A percentile compares a stretch with the other conserved stretches of the same genome.
These are phyloP conservation scores for Hemisphaericaspora lyxosophila DNA, from an alignment of 1,139 yeast species.

Conservation along the genomic window DNA sequence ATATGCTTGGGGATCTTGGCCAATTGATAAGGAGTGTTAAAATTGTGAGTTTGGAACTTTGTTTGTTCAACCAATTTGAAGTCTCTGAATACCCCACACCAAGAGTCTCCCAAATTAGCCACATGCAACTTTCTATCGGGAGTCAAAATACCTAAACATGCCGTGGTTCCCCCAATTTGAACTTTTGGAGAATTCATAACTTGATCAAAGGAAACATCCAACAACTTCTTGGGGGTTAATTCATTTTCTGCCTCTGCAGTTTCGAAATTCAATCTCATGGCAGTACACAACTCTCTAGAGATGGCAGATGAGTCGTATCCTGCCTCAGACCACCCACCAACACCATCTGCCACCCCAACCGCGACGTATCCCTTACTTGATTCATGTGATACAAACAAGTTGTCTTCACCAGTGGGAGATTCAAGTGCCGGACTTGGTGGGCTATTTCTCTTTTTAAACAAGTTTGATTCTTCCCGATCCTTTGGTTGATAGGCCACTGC, in stretches of 20 bases:
- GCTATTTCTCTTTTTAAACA: slow-evolving; percentile 30
- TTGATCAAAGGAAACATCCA: slow-evolving; percentile 54
- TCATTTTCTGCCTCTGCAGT: slow-evolving; percentile 4
- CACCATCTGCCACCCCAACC: slow-evolving; percentile 95
- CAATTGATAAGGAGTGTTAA: slow-evolving; percentile 89
- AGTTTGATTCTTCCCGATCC: slow-evolving; percentile 53
- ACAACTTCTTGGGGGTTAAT: slow-evolving; percentile 48
- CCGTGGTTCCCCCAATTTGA: slow-evolving; percentile 94
- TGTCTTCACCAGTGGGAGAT: slow-evolving; percentile 87
- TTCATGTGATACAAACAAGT: slow-evolving; percentile 58
- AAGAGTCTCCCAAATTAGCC: slow-evolving; percentile 91
- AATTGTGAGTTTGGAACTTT: slow-evolving; percentile 78
- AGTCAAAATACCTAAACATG: slow-evolving; percentile 76
- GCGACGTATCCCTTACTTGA: slow-evolving; percentile 51
- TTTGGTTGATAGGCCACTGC: slow-evolving; percentile 77
- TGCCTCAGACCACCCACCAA: slow-evolving; percentile 94
- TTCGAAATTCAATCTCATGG: slow-evolving; percentile 34
- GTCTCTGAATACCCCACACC: slow-evolving; percentile 83
- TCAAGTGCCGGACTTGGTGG: slow-evolving; percentile 35
- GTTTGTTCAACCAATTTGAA: slow-evolving; percentile 66
- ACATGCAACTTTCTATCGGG: slow-evolving; percentile 53
- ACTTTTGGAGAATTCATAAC: slow-evolving; percentile 58
- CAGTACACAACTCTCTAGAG: slow-evolving; percentile 63
- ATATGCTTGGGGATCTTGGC: slow-evolving; percentile 76
- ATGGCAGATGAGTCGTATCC: slow-evolving; percentile 88